Evolutionary conservation across 371 early-diverging fungal genomes (phyloP).

Genomic region (Entomophthora muscae): DNA sequence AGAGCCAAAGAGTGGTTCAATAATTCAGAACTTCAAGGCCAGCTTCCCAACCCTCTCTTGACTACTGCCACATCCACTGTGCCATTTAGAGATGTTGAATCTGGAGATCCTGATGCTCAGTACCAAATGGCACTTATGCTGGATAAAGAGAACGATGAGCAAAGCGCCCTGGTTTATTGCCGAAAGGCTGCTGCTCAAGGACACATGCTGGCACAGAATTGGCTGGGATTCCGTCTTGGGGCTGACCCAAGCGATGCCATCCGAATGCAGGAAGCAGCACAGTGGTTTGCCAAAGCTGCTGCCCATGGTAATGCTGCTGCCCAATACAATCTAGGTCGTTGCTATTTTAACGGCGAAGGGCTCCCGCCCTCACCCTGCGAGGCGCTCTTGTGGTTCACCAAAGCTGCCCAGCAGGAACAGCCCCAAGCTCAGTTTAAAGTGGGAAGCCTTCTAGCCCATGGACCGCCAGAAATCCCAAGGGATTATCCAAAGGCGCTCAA

Average conservation of each 20-base stretch:
- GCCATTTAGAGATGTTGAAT: no score
- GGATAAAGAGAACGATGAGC: constrained; percentile 47
- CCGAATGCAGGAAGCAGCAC: constrained; percentile 35
- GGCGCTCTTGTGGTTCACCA: constrained; percentile 47
- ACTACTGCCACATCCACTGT: constrained; percentile 64
- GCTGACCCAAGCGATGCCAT: constrained; percentile 46
- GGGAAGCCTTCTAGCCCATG: constrained; percentile 49
- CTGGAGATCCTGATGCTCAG: constrained; percentile 47
- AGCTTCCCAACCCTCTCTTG: constrained; percentile 54
- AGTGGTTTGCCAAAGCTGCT: constrained; percentile 21
- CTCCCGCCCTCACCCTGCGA: constrained; percentile 23
- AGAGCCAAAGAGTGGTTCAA: constrained; percentile 39
- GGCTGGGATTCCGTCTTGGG: constrained; percentile 64
- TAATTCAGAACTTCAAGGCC: constrained; percentile 30
- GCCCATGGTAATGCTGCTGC: constrained; percentile 47
- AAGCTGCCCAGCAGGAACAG: constrained; percentile 52
- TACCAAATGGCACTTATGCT: constrained; percentile 25
- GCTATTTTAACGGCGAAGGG: constrained; percentile 56
- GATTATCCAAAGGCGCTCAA: constrained; percentile 29
- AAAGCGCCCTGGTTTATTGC: constrained; percentile 69
- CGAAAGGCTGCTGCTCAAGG: constrained; percentile 34
- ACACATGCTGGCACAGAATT: constrained; percentile 52
- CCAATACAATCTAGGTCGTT: constrained; percentile 63
- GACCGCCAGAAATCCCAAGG: constrained; percentile 33
- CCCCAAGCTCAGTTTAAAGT: constrained; percentile 54